Evolutionary conservation across 1,139 yeast genomes (phyloP), one percentile per base, ranked within the genome.

Genomic region (Meyerozyma elateridarum): DNA sequence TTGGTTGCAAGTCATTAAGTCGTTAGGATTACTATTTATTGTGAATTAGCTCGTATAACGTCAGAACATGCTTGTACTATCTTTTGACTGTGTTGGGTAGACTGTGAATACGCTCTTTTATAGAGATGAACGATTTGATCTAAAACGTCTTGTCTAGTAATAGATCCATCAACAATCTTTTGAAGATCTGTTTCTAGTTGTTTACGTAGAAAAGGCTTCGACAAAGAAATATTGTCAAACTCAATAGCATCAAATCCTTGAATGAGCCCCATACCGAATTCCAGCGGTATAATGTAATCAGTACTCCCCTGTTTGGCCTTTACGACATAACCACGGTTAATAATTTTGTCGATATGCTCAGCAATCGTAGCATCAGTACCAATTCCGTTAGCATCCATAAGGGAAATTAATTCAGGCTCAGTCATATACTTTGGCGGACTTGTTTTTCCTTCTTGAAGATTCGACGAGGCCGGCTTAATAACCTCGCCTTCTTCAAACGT

Each of bases 301-400:
- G 50, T 43, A 54, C 26, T 46, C 39, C 34, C 64, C 40, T 31
- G 53, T 41, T 56, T 65, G 44, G 34, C 61, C 43, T 80, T 79
- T 11, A 61, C 59, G 3, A 85, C 76, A 49, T 89, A 93, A 20
- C 78, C 76, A 34, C 98, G 60, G 8, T 56, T 54, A 16, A 73
- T 60, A 29, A 93, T 79, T 49, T 85, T 89, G 38, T 84, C 89
- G 22, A 93, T 91, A 55, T 93, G 99, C 28, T 91, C 98, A 0
- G 98, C 98, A 61, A 93, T 93, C 0, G 99, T 93, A 1, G 99
- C 98, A 62, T 93, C 99, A 0, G 99, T 93, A 1, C 99, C 99
- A 30, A 93, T 93, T 0, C 97, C 97, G 57, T 93, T 93, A 5
- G 78, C 85, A 60, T 93, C 98, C 99, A 93, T 93, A 32, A 91